Base-by-base conservation (phyloP, 2,329 filamentous ascomycete species). In the Laburnicola sp. region DNA sequence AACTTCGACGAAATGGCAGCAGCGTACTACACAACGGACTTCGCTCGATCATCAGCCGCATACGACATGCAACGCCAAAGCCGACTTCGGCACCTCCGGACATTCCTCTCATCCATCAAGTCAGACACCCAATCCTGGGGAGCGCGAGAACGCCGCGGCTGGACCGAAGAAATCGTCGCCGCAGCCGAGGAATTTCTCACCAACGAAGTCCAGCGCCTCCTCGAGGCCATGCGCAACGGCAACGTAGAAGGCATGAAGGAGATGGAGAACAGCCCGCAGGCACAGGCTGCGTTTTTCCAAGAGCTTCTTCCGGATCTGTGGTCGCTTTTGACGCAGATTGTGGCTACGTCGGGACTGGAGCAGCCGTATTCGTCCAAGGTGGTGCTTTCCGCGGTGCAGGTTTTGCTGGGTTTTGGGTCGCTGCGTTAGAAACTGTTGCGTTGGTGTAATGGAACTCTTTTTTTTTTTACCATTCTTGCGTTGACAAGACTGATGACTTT, bases 1-100 rank as follows among this genome's bases (percentile, higher is more conserved):
- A 49, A 40, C 31, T 49, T 49, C 39, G 47, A 49, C 16, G 37
- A 49, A 31, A 49, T 49, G 47, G 47, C 47, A 3, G 27, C 39
- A 16, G 35, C 30, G 3, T 49, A 49, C 39, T 49, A 49, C 39
- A 49, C 47, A 7, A 41, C 47, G 22, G 39, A 43, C 38, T 49
- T 49, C 21, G 39, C 47, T 16, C 47, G 37, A 22, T 49, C 39
- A 9, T 49, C 47, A 43, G 47, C 47, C 27, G 47, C 47, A 30
- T 49, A 49, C 47, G 39, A 49, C 39, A 49, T 42, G 32, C 47
- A 49, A 44, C 47, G 47, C 21, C 47, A 49, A 38, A 49, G 47
- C 31, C 47, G 47, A 6, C 21, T 49, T 6, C 31, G 47, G 16
- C 30, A 49, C 31, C 39, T 49, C 11, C 47, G 47, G 9, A 25